A percentile compares a stretch with the other conserved stretches of the same genome.
Conservation (phyloP, 2,329 filamentous ascomycete genomes). For the Hypoxylon sp. region DNA sequence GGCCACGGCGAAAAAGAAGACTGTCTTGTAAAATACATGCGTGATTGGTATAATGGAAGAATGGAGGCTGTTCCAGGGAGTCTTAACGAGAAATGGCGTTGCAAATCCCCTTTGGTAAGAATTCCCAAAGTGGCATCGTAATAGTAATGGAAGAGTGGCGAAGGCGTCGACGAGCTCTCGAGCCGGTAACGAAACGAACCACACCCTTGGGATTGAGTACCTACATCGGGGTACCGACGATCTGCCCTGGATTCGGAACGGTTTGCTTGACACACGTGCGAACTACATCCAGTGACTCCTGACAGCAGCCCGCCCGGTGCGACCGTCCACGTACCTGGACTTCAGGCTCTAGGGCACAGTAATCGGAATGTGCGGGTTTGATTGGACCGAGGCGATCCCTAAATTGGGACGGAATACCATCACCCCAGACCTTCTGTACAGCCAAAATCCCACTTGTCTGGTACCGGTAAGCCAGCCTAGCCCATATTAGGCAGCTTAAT, state of each 20-base stretch:
- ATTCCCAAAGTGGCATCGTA: constrained; percentile 21
- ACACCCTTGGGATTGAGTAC: constrained; percentile 34
- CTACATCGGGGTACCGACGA: constrained; percentile 5
- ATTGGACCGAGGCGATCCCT: constrained; percentile 30
- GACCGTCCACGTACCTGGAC: constrained; percentile 19
- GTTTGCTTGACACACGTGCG: constrained; percentile 28
- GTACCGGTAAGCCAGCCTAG: constrained; percentile 25
- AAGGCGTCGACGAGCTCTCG: constrained; percentile 26
- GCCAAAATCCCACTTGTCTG: constrained; percentile 30
- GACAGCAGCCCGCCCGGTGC: constrained; percentile 11
- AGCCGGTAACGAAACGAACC: constrained; percentile 38
- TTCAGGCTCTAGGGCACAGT: constrained; percentile 11
- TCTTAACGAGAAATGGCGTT: neutral
- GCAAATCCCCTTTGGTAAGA: constrained; percentile 7
- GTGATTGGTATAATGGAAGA: constrained; percentile 1
- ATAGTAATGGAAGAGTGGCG: constrained; percentile 31
- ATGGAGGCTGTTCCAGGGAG: constrained; percentile 5
- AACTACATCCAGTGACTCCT: constrained; percentile 26
- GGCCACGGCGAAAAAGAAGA: neutral
- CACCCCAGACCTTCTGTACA: constrained; percentile 8
- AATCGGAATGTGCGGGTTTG: constrained; percentile 14
- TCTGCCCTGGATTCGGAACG: constrained; percentile 17
- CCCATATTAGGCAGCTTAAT: constrained; percentile 32
- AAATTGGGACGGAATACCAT: constrained; percentile 24
- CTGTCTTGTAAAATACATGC: neutral